Percentiles rank a stretch among this genome's conserved stretches.
These are phyloP conservation scores for Xylariales sp. DNA, from an alignment of 2,329 filamentous ascomycete genomes.

Conservation along the genomic window DNA sequence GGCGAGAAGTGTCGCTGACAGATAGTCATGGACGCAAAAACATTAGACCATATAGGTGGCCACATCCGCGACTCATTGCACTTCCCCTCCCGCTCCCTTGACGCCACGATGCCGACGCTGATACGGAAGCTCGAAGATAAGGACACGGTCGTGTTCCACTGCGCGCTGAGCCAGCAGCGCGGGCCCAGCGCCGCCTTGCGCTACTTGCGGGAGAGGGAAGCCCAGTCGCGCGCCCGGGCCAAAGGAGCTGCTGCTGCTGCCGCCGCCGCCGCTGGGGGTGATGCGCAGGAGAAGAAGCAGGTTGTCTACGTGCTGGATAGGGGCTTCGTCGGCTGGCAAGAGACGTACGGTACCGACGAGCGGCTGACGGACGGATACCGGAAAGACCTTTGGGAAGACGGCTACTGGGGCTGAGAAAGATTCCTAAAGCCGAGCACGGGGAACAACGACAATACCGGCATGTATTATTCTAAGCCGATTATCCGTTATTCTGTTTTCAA, in stretches of 20 bases:
- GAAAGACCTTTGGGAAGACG: slow-evolving; percentile 77
- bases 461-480: too few relatives aligned
- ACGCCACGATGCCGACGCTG: slow-evolving; percentile 76
- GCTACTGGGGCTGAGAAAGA: slow-evolving; percentile 30
- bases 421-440: too few relatives aligned
- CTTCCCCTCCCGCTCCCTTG: slow-evolving; percentile 68
- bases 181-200: slow-evolving; percentile 79
- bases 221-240: too few relatives aligned
- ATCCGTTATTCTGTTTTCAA: too few relatives aligned
- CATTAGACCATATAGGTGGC: slow-evolving; percentile 78
- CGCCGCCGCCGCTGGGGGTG: slow-evolving; percentile 18
- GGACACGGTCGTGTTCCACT: slow-evolving; percentile 89
- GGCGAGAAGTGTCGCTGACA: too few relatives aligned
- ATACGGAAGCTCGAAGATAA: slow-evolving; percentile 71
- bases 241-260: slow-evolving; percentile 44
- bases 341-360: slow-evolving; percentile 72
- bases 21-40: too few relatives aligned
- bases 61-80: slow-evolving; percentile 78
- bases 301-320: slow-evolving; percentile 76
- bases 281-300: slow-evolving; percentile 43
- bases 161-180: slow-evolving; percentile 83
- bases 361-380: slow-evolving; percentile 78
- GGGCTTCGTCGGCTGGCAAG: slow-evolving; percentile 88
- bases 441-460: too few relatives aligned
- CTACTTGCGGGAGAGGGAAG: slow-evolving; percentile 71